These are phyloP conservation scores for Pythium rhizo-oryzae DNA, from an alignment of 352 stramenopile genomes.

Conservation along the genomic window DNA sequence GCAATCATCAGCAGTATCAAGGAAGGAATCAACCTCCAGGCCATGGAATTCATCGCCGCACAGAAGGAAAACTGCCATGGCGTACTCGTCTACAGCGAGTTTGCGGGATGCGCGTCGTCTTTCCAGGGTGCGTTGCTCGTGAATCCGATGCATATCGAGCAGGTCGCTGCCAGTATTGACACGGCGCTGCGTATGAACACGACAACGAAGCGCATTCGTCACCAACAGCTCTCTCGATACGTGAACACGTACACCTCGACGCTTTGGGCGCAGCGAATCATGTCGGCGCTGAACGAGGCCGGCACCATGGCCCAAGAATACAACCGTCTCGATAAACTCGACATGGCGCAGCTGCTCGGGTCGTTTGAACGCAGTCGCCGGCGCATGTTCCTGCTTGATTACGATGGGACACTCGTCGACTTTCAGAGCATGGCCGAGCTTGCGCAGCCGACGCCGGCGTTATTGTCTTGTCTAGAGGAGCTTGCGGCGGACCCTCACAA, in stretches of 20 bases:
- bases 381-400: conserved; percentile 85
- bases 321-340: conserved; percentile 85
- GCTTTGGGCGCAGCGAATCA: conserved; percentile 85
- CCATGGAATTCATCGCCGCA: conserved; percentile 91
- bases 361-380: conserved; percentile 86
- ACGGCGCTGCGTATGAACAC: conserved; percentile 83
- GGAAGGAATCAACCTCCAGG: conserved; percentile 91
- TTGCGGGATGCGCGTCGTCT: conserved; percentile 88
- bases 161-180: conserved; percentile 85
- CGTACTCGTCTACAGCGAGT: conserved; percentile 91
- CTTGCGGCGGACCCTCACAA: conserved; percentile 73
- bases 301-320: conserved; percentile 80
- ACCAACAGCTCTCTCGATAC: conserved; percentile 85
- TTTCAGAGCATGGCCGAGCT: conserved; percentile 83
- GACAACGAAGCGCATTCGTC: conserved; percentile 87
- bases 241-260: conserved; percentile 91
- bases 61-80: conserved; percentile 83
- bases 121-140: conserved; percentile 89
- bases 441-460: conserved; percentile 49
- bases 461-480: conserved; percentile 72
- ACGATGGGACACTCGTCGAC: conserved; percentile 83
- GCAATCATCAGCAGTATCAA: conserved; percentile 90
- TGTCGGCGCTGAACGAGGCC: conserved; percentile 80
- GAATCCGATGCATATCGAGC: conserved; percentile 90
- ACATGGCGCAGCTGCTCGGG: conserved; percentile 77